A percentile compares a stretch with the other conserved stretches of the same genome.
Evolutionary conservation across 2,329 filamentous ascomycete genomes (phyloP).

Genomic region (Fusarium sp.): DNA sequence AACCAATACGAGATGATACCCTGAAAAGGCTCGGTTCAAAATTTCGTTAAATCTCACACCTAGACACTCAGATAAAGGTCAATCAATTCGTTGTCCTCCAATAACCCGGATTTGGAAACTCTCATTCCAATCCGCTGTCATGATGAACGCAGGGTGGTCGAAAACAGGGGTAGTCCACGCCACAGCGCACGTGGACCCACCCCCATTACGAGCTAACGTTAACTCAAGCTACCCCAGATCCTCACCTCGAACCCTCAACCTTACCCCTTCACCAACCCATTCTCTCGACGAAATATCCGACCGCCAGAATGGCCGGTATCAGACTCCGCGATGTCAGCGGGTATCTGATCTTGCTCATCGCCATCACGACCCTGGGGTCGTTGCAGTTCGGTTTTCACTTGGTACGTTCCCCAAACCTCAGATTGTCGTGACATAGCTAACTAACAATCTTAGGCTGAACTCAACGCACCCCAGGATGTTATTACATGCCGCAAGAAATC

Average conservation of each 20-base stretch:
- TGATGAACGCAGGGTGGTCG: not conserved
- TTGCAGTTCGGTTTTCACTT: constrained; percentile 95
- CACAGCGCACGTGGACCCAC: constrained; percentile 31
- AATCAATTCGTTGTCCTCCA: not conserved
- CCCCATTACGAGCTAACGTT: constrained; percentile 18
- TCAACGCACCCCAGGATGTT: constrained; percentile 94
- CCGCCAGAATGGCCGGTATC: constrained; percentile 44
- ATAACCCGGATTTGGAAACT: not conserved
- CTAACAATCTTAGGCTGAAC: constrained; percentile 68
- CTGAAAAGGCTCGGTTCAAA: not conserved
- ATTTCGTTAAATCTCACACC: not conserved
- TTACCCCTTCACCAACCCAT: not conserved
- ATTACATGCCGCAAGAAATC: constrained; percentile 79
- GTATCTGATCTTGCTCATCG: constrained; percentile 80
- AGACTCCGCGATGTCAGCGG: constrained; percentile 65
- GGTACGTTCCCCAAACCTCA: constrained; percentile 56
- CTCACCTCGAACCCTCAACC: not conserved
- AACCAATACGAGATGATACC: not conserved
- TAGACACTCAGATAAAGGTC: not conserved
- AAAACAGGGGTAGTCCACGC: constrained; percentile 20
- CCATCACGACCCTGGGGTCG: constrained; percentile 82
- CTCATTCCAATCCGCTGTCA: constrained; percentile 6
- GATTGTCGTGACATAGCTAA: constrained; percentile 4
- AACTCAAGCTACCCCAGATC: constrained; percentile 18
- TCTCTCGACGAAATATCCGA: not conserved